Percentiles rank a stretch among this genome's conserved stretches.
phyloP scores from a whole-genome alignment of 2,329 filamentous ascomycete species.

The Leptodontidium sp. region DNA sequence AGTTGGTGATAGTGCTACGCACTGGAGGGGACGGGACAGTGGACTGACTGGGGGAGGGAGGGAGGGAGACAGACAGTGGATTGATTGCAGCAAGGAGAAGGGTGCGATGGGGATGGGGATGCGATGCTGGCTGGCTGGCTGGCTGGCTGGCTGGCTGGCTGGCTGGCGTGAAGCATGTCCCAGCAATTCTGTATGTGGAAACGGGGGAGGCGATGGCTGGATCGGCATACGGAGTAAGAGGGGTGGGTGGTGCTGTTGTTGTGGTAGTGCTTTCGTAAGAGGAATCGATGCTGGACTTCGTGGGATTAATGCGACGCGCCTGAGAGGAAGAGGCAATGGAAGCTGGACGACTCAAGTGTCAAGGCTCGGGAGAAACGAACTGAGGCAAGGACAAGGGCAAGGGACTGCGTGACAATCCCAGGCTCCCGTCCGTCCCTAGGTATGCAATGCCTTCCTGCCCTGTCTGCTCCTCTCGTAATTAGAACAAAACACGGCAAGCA shows the following conservation, averaged over 20 bases:
- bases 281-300: no score
- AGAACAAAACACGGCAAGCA: slow-evolving; percentile 12
- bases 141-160: no score
- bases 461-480: neutral
- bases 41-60: neutral
- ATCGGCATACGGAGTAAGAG: no score
- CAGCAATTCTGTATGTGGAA: no score
- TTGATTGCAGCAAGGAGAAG: no score
- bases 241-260: no score
- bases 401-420: slow-evolving; percentile 13
- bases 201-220: no score
- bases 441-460: neutral
- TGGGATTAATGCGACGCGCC: neutral
- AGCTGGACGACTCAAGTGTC: no score
- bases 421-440: neutral
- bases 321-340: no score
- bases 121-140: no score
- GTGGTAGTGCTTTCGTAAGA: no score
- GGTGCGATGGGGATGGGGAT: neutral
- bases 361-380: neutral
- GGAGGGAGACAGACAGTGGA: neutral
- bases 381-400: neutral
- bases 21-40: neutral
- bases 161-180: no score
- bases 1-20: neutral